phyloP scores from a whole-genome alignment of 345 rosid genomes.

The Eucalyptus fibrosa region DNA sequence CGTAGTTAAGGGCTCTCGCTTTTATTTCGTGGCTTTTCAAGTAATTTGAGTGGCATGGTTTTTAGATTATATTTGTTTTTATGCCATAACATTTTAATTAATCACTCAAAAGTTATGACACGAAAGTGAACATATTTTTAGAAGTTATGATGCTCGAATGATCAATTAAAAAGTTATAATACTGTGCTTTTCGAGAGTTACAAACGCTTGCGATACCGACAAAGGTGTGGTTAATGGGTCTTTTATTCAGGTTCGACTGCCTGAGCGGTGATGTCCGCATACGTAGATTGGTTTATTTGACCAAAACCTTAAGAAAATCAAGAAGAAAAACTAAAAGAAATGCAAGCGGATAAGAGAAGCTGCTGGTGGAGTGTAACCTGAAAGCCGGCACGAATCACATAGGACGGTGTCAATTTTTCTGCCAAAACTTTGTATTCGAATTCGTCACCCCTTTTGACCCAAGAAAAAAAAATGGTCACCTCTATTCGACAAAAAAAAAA shows the following conservation, averaged over 20 bases:
- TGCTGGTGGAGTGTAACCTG: neutral
- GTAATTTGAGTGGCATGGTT: neutral
- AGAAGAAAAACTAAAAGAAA: neutral
- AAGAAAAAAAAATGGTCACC: neutral
- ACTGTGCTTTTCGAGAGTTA: fast-evolving
- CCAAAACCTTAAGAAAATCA: neutral
- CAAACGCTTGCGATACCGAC: fast-evolving
- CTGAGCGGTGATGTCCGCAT: neutral
- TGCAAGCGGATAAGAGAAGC: neutral
- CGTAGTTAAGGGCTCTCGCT: neutral
- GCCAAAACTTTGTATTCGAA: neutral
- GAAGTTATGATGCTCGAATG: neutral
- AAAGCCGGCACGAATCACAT: neutral
- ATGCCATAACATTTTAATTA: neutral
- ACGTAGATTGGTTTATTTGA: neutral
- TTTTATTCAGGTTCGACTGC: neutral
- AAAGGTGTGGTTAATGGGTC: neutral
- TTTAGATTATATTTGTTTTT: too few relatives aligned
- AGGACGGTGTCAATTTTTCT: neutral
- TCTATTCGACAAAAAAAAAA: neutral
- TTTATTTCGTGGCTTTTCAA: neutral
- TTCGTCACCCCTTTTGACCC: neutral
- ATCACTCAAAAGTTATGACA: neutral
- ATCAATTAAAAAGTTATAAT: neutral
- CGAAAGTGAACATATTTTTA: neutral